These are phyloP conservation scores for Jacaranda copaia DNA, from an alignment of 257 asterid genomes.

Conservation along the genomic window DNA sequence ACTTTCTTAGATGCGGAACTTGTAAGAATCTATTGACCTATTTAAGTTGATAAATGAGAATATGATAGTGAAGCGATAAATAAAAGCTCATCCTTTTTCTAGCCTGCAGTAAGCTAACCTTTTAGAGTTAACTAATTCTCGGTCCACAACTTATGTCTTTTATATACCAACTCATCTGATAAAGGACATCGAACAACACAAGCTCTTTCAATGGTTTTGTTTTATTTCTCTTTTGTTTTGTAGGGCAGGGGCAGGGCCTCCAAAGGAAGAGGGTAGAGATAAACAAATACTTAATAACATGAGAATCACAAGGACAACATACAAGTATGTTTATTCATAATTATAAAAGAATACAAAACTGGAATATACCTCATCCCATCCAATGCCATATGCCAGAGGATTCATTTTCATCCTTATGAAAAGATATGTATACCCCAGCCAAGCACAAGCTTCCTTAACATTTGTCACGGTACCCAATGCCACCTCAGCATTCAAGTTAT, in stretches of 20 bases:
- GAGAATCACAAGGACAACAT: conserved; percentile 8
- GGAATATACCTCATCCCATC: conserved; percentile 95
- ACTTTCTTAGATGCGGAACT: not conserved
- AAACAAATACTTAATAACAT: not conserved
- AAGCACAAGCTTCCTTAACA: conserved; percentile 99
- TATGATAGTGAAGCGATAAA: conserved; percentile 1
- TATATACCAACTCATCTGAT: not conserved
- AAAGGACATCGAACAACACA: not conserved
- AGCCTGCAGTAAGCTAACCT: not conserved
- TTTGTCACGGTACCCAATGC: conserved; percentile 98
- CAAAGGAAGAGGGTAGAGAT: not conserved
- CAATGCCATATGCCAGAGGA: conserved; percentile 97
- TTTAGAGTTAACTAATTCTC: not conserved
- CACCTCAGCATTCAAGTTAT: conserved; percentile 98
- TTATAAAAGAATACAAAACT: conserved; percentile 14
- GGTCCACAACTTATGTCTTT: not conserved
- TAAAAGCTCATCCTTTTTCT: not conserved
- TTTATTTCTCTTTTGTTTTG: not conserved
- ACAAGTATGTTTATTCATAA: conserved; percentile 24
- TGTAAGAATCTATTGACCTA: not conserved
- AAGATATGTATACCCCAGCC: conserved; percentile 98
- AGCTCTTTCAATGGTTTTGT: not conserved
- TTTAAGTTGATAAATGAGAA: not conserved
- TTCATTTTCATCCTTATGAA: conserved; percentile 97
- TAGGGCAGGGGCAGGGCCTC: not conserved